Evolutionary conservation across 305 asterid genomes (phyloP), one percentile per base, ranked within the genome.

Genomic region (Ruellia speciosa): DNA sequence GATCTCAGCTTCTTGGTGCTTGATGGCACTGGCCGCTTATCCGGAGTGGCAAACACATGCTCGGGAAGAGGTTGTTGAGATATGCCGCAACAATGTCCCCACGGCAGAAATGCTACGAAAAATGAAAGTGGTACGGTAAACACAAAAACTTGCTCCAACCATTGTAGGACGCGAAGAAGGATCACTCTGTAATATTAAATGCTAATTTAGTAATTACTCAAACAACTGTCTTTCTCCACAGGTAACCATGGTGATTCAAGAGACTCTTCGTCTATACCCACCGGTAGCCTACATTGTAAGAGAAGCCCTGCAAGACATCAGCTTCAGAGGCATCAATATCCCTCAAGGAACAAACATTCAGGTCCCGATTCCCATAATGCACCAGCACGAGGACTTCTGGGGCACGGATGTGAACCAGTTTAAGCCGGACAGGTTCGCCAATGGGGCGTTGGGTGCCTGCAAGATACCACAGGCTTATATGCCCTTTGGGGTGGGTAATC

Each of bases 11-110:
- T 70, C 95, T 16, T 85, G 96, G 94, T 85, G 95, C 60, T 69
- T 88, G 78, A 72, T 88, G 88, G 52, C 70, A 43, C 73, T 85
- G 46, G 94, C 83, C n/a, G 76, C 84, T 53, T 60, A 82, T 70
- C 93, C 89, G 47, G 81, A 82, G 2, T 88, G 96, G 95, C 96
- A 85, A 69, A 78, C 70, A 63, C 84, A 78, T 39, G 83, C 74
- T 37, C 87, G 85, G 50, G 72, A 71, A 47, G 95, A 85, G 75
- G 88, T 72, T 52, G 75, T 83, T 52, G 75, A 74, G 54, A 56
- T 83, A 12, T 83, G 88, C 17, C 83, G 88, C 37, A 34, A 15
- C 20, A 63, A 71, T 18, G 53, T 61, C 43, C 90, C 86, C 6
- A 64, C 73, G 18, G 68, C 81, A 17, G 77, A 81, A 49, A 76